Base-by-base conservation (phyloP, 2,329 filamentous ascomycete species). In the Penicillium rolfsii region DNA sequence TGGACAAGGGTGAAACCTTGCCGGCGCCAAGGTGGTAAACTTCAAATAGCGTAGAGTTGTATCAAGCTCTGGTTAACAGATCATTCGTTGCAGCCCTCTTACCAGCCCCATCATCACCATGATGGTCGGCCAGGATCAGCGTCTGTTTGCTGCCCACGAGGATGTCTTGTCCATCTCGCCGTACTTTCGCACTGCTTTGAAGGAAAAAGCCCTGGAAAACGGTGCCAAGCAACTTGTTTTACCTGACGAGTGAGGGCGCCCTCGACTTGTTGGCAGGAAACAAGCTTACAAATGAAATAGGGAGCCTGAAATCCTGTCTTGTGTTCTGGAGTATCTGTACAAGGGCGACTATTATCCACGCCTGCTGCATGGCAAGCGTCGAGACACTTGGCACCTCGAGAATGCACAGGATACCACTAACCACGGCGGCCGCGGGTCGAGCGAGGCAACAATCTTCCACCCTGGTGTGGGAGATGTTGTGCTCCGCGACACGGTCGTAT, bases 331-430 rank as follows among this genome's bases (percentile, higher is more conserved):
- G 83, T 97, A 93, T 78, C 87, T 97, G 69, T 97, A 97, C 89
- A 96, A 96, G 83, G 92, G 91, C 69, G 93, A 96, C 84, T 97
- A 96, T 82, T 95, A 91, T 79, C 93, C 93, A 59, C 91, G 92
- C 78, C 84, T 97, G 81, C 75, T 96, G 70, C 91, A 92, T 79
- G 91, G 91, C 85, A 92, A 91, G 84, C 88, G 89, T 78, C 89
- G 87, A 75, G 89, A 91, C 83, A 90, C 89, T 81, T 97, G 91
- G 91, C 88, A 91, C 77, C 91, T 97, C 81, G 92, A 97, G 85
- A 89, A 91, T 77, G 80, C 80, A 70, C 77, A 81, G 77, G 79
- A 83, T 78, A 75, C 80, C 77, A 76, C 78, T 77, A 79, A 84
- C 77, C 77, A 79, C 73, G 82, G 83, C 79, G 83, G 84, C 76